Evolutionary conservation across 2,329 filamentous ascomycete genomes (phyloP).

Genomic region (Thermochaetoides dissita): DNA sequence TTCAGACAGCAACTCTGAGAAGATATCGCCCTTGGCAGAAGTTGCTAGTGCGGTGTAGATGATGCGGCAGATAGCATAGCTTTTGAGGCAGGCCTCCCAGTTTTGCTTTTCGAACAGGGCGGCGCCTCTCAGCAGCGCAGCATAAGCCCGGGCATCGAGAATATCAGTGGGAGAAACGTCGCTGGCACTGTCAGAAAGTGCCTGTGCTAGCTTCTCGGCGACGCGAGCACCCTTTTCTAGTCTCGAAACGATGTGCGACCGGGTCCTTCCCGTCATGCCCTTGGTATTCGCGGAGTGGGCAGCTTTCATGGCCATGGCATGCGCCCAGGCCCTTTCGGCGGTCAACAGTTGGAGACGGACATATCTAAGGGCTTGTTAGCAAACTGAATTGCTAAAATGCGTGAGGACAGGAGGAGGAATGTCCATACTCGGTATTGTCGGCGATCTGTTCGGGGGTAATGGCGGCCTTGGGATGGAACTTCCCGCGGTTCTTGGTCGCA

Average conservation of each 20-base stretch:
- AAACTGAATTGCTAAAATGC: slow-evolving; percentile 3
- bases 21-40: slow-evolving; percentile 56
- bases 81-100: slow-evolving; percentile 66
- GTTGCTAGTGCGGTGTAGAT: slow-evolving; percentile 67
- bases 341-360: slow-evolving; percentile 68
- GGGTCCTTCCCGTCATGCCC: slow-evolving; percentile 63
- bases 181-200: slow-evolving; percentile 48
- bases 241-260: slow-evolving; percentile 79
- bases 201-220: slow-evolving; percentile 52
- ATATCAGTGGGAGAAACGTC: slow-evolving; percentile 57
- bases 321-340: slow-evolving; percentile 84
- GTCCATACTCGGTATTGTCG: slow-evolving; percentile 57
- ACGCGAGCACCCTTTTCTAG: slow-evolving; percentile 64
- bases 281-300: slow-evolving; percentile 66
- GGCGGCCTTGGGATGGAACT: slow-evolving; percentile 58
- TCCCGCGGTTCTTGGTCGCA: slow-evolving; percentile 71
- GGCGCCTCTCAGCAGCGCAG: slow-evolving; percentile 60
- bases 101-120: slow-evolving; percentile 74
- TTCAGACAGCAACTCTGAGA: slow-evolving; percentile 71
- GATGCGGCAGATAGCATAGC: slow-evolving; percentile 63
- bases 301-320: slow-evolving; percentile 89
- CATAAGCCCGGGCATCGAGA: slow-evolving; percentile 77
- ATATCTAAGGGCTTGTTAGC: slow-evolving; percentile 38
- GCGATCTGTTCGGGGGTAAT: slow-evolving; percentile 64
- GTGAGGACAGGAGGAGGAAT: not conserved